A percentile compares a stretch with the other conserved stretches of the same genome.
phyloP scores from a whole-genome alignment of 1,284 basidiomycete species.

The Ganoderma multipileum region DNA sequence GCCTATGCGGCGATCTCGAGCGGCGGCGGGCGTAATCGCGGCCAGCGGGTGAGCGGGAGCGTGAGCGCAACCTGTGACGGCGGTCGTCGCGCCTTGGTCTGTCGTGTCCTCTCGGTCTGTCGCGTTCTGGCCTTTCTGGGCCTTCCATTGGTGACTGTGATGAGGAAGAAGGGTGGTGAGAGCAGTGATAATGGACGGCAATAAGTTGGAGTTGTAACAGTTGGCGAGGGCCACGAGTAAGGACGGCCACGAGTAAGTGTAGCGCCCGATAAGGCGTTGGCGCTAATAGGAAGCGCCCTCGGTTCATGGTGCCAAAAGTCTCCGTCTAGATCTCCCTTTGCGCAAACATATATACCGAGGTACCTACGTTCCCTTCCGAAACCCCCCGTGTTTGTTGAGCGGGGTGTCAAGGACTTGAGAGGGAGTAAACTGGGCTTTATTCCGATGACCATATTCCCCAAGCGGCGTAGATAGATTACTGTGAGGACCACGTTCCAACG shows the following conservation, averaged over 20 bases:
- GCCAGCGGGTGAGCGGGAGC: constrained; percentile 16
- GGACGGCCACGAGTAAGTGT: neutral
- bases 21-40: constrained; percentile 16
- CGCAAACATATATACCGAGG: too few species aligned
- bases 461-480: too few species aligned
- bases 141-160: neutral
- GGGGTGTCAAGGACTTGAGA: too few species aligned
- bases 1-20: constrained; percentile 23
- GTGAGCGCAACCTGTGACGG: constrained; percentile 14
- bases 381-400: too few species aligned
- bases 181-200: neutral
- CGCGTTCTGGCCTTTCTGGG: constrained; percentile 6
- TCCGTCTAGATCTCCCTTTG: too few species aligned
- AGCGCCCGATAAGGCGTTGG: neutral
- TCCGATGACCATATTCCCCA: too few species aligned
- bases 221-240: neutral
- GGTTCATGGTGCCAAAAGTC: too few species aligned
- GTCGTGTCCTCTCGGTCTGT: constrained; percentile 14
- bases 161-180: neutral
- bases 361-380: too few species aligned
- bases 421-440: too few species aligned
- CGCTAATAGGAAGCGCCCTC: neutral
- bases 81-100: constrained; percentile 22
- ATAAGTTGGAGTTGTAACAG: neutral
- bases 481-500: too few species aligned